Evolutionary conservation across 768 basidiomycete species (phyloP), one percentile per base, ranked within the genome.

Genomic region (Artomyces pyxidatus): DNA sequence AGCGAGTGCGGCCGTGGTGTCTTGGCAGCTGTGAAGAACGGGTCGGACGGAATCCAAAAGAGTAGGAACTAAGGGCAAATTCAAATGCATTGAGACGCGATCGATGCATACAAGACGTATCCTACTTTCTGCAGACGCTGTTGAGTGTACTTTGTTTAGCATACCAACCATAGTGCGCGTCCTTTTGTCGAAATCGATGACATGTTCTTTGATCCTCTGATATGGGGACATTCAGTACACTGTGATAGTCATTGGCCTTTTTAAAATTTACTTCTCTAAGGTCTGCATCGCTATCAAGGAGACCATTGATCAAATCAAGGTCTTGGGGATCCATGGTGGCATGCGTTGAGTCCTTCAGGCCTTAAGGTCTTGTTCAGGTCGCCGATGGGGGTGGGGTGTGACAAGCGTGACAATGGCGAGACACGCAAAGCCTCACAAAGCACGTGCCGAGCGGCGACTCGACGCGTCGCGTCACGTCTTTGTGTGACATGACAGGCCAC

Each of bases 161-260:
- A 80, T 61, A n/a, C 85, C 85, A n/a, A 76, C 70, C 71, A 88
- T 81, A 3, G 72, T 72, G 16, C 88, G 76, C 6, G 79, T 72
- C 61, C 81, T 84, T 66, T 83, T 88, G 64, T 90, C 88, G 2
- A 90, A 70, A 58, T 82, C 78, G 22, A 72, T 73, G 32, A 85
- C 81, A 63, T 85, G 79, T 25, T 86, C 85, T 58, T 78, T 85
- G 66, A 91, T 84, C 81, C 80, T 86, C 88, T 91, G 26, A 50
- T 37, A 35, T 19, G 23, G 45, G 30, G 12, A 45, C 19, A 37
- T 28, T 21, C 42, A 44, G 26, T 22, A 17, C 17, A 37, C 37
- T 41, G 11, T 41, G 39, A 41, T 35, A 10, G 32, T 11, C 17
- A 41, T 14, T n/a, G n/a, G 5, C 11, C 2, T 3, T 4, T 16